Conservation (phyloP, 2,329 filamentous ascomycete genomes). For the Aaosphaeria arxii region DNA sequence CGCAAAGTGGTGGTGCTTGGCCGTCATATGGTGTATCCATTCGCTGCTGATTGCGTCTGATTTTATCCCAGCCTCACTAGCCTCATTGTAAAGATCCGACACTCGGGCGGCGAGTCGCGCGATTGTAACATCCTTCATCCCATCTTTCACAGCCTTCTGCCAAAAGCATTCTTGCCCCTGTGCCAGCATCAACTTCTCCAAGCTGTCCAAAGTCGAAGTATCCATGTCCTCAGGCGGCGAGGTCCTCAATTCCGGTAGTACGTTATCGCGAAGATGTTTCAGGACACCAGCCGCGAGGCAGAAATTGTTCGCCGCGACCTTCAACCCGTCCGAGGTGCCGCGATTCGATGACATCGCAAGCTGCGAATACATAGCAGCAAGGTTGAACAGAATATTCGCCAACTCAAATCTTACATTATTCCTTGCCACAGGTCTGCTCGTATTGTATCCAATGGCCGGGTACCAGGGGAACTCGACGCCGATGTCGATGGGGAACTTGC, state of each 20-base stretch:
- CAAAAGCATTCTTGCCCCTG: conserved; percentile 98
- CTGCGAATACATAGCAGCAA: conserved; percentile 90
- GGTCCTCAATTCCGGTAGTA: conserved; percentile 79
- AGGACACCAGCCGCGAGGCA: conserved; percentile 83
- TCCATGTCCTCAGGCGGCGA: conserved; percentile 96
- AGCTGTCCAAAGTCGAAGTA: conserved; percentile 74
- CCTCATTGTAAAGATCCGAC: conserved; percentile 83
- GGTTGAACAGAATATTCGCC: conserved; percentile 88
- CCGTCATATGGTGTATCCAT: conserved; percentile 97
- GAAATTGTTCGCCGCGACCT: conserved; percentile 85
- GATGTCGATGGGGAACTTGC: conserved; percentile 96
- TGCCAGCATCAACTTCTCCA: conserved; percentile 80
- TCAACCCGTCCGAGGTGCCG: conserved; percentile 76
- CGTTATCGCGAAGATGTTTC: conserved; percentile 68
- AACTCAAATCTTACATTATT: conserved; percentile 78
- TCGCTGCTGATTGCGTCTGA: conserved; percentile 87
- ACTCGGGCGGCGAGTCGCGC: conserved; percentile 88
- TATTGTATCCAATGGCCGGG: conserved; percentile 87
- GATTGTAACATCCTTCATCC: conserved; percentile 87
- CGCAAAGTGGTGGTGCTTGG: conserved; percentile 96
- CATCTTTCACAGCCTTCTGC: conserved; percentile 94
- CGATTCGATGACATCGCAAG: conserved; percentile 79
- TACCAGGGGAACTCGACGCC: conserved; percentile 97
- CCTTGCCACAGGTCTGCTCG: conserved; percentile 64
- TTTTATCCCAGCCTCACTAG: conserved; percentile 81